Evolutionary conservation across 148 eudicot genomes (phyloP).

Genomic region (Fallopia convolvulus): DNA sequence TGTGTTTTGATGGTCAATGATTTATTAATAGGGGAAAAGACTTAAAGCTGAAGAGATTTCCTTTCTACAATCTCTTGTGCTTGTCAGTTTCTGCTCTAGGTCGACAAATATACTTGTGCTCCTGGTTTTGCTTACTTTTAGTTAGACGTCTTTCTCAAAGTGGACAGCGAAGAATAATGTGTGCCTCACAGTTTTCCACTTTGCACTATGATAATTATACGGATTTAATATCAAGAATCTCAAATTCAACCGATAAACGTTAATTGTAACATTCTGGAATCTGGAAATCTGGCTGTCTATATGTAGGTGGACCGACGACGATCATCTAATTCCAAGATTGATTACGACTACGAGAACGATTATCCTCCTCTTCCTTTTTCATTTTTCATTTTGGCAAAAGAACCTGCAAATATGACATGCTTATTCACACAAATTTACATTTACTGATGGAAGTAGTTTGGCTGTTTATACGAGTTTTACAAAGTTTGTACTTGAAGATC

Average conservation of each 20-base stretch:
- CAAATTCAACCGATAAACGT: not conserved
- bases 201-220: not conserved
- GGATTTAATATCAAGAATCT: not conserved
- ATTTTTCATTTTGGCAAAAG: not conserved
- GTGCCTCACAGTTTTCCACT: not conserved
- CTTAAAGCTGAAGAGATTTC: no score
- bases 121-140: not conserved
- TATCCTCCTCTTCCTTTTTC: no score
- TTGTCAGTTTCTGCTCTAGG: not conserved
- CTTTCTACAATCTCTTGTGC: not conserved
- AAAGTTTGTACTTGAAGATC: no score
- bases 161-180: not conserved
- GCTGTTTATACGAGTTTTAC: no score
- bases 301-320: not conserved
- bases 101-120: not conserved
- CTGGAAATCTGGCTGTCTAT: no score
- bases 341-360: not conserved
- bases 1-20: no score
- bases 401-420: not conserved
- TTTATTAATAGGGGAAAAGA: no score
- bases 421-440: no score
- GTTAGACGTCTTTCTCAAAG: not conserved
- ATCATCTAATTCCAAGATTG: not conserved
- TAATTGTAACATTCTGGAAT: not conserved
- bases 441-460: no score